Conservation (phyloP, 768 basidiomycete genomes). For the Amylocystis lapponica region DNA sequence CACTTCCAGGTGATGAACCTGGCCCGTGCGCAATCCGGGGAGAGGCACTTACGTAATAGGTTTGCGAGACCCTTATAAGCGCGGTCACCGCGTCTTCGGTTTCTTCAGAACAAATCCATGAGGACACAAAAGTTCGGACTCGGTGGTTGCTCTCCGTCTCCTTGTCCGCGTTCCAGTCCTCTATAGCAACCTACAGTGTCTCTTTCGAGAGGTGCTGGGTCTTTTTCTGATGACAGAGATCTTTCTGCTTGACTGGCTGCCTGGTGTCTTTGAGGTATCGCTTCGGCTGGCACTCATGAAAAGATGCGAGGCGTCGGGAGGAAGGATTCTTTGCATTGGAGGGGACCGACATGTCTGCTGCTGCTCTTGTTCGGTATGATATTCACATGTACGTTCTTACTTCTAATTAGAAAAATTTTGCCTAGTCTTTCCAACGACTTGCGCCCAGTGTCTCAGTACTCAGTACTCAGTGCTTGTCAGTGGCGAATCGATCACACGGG, state of each 20-base stretch:
- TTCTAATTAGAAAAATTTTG: too few relatives aligned
- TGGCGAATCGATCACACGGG: too few relatives aligned
- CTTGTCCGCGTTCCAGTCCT: conserved; percentile 95
- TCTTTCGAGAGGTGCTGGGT: conserved; percentile 28
- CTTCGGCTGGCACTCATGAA: conserved; percentile 72
- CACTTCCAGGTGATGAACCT: conserved; percentile 1
- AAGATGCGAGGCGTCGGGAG: conserved; percentile 28
- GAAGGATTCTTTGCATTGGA: conserved; percentile 25
- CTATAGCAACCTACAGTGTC: conserved; percentile 50
- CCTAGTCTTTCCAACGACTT: too few relatives aligned
- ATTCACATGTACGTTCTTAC: too few relatives aligned
- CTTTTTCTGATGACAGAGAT: conserved; percentile 15
- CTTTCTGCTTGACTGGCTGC: conserved; percentile 39
- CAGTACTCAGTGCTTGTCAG: too few relatives aligned
- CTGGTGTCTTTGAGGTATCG: conserved; percentile 56
- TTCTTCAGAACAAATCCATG: conserved; percentile 63
- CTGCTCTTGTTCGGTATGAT: too few relatives aligned
- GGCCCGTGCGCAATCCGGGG: conserved; percentile 18
- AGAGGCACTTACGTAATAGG: conserved; percentile 39
- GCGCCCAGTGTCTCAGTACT: too few relatives aligned
- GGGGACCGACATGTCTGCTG: conserved; percentile 33
- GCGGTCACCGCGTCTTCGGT: conserved; percentile 11
- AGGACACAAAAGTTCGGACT: conserved; percentile 94
- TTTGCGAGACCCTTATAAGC: conserved; percentile 23
- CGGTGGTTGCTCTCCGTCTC: conserved; percentile 74